Evolutionary conservation across 1,284 basidiomycete species (phyloP), one percentile per base, ranked within the genome.

Genomic region (Cutaneotrichosporon spelunceum): DNA sequence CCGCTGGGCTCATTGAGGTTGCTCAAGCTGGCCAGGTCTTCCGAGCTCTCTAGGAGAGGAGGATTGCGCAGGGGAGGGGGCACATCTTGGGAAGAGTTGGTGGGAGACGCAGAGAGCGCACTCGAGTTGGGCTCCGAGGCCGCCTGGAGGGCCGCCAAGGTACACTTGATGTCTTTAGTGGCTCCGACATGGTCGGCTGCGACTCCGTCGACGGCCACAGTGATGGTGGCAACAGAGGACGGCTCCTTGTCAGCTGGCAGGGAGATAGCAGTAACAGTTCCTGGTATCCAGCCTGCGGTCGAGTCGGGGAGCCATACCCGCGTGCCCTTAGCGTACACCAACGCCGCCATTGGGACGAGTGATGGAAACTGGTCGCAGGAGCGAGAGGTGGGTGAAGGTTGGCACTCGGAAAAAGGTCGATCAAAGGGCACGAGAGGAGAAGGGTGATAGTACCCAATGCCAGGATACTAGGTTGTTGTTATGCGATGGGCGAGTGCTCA

Each of bases 1-100:
- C 93, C 94, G 72, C 90, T 92, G 53, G 95, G 95, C 78, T 99
- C 96, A 75, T 99, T 99, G 70, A 99, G 84, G 82, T 99, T 94
- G 61, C 93, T 96, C 72, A 99, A 85, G 64, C 93, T 96, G 53
- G 96, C 95, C 74, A 99, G 84, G 82, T 99, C 95, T 81, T 99
- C 95, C 42, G 93, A 92, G 29, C 92, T 93, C 82, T 99, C 95
- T 64, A 99, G 83, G 60, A 97, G 82, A 42, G 95, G 96, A 26
- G 96, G 96, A 79, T 99, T 99, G 68, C 95, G 89, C 70, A 99
- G 82, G 49, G 94, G 95, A 50, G 96, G 96, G 23, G 98, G 84
- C 56, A 74, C 66, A 57, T 72, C 70, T 44, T 71, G 68, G 3
- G 73, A 72, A n/a, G 67, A 60, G 0, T 10, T 65, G 63, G 6